Evolutionary conservation across 805 yeast genomes (phyloP).

Genomic region (Saturnispora saitoi): DNA sequence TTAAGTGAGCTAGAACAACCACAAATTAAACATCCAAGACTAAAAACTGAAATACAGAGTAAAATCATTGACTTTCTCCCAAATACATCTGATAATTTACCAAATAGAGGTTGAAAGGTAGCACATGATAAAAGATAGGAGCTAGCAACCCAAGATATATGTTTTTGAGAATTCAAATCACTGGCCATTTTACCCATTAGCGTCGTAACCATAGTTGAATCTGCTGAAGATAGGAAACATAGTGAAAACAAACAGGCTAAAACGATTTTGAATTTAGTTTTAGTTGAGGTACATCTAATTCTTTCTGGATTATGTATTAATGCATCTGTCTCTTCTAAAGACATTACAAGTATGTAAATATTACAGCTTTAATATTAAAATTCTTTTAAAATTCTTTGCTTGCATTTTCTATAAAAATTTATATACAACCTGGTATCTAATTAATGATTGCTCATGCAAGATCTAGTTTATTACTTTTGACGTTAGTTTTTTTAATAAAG

Average conservation of each 20-base stretch:
- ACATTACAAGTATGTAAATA: too few relatives aligned
- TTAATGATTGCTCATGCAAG: not conserved
- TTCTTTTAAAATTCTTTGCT: too few relatives aligned
- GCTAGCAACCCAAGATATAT: slow-evolving; percentile 34
- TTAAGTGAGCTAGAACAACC: slow-evolving; percentile 32
- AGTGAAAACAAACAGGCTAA: slow-evolving; percentile 15
- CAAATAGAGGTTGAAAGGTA: slow-evolving; percentile 46
- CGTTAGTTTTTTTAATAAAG: not conserved
- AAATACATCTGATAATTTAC: slow-evolving; percentile 44
- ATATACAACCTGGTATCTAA: too few relatives aligned
- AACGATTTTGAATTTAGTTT: not conserved
- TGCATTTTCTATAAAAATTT: too few relatives aligned
- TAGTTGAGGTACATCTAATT: not conserved
- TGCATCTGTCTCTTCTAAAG: not conserved
- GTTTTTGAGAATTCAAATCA: slow-evolving; percentile 36
- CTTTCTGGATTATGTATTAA: not conserved
- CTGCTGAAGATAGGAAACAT: slow-evolving; percentile 39
- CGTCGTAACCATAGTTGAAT: slow-evolving; percentile 45
- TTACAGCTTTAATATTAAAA: too few relatives aligned
- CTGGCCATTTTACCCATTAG: slow-evolving; percentile 41
- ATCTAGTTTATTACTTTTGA: not conserved
- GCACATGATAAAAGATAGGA: slow-evolving; percentile 33
- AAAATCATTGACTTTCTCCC: slow-evolving; percentile 35
- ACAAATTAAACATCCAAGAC: slow-evolving; percentile 34
- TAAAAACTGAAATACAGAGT: slow-evolving; percentile 27